Percentiles rank a stretch among this genome's conserved stretches.
These are phyloP conservation scores for Umbilicus rupestris DNA, from an alignment of 164 flowering plant genomes.

Conservation along the genomic window DNA sequence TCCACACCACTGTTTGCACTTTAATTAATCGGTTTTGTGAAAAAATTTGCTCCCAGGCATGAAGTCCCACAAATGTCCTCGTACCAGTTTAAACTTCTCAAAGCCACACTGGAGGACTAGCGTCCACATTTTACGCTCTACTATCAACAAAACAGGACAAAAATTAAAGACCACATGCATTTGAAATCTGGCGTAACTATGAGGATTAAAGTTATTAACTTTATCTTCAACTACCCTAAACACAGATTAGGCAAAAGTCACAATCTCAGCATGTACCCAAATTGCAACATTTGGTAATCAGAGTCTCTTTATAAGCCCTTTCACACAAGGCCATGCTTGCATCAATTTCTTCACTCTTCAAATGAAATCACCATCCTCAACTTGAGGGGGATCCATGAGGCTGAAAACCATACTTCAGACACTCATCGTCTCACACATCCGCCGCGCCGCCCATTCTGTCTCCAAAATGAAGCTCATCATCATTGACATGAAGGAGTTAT, in stretches of 20 bases:
- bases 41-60: neutral
- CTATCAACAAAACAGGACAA: neutral
- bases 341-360: too few species aligned
- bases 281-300: neutral
- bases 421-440: constrained; percentile 43
- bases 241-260: constrained; percentile 1
- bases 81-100: too few species aligned
- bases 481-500: constrained; percentile 31
- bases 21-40: neutral
- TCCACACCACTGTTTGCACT: neutral
- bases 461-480: constrained; percentile 48
- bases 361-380: constrained; percentile 10
- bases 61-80: too few species aligned
- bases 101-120: too few species aligned
- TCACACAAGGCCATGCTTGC: too few species aligned
- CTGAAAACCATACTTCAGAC: constrained; percentile 57
- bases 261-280: neutral
- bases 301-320: neutral
- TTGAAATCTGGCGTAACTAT: neutral
- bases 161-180: neutral
- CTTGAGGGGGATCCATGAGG: constrained; percentile 47
- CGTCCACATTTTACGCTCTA: too few species aligned
- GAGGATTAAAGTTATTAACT: neutral
- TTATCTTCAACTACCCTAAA: neutral
- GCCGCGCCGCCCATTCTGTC: constrained; percentile 36